Evolutionary conservation across 2,329 filamentous ascomycete genomes (phyloP).

Genomic region (Botrytis fragariae): DNA sequence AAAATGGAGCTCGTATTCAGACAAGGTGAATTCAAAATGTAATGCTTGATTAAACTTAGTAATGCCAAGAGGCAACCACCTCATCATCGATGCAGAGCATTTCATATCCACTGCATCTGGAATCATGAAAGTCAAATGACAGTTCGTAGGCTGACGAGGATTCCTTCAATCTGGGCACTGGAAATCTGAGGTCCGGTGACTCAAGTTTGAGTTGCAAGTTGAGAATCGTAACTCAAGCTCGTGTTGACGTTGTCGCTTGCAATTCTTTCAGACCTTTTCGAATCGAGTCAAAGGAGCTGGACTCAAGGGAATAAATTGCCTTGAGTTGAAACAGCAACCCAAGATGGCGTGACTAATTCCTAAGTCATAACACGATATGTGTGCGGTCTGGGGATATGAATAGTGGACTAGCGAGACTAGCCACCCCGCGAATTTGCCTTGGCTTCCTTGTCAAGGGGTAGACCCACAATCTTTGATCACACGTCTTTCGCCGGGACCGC

Average conservation of each 20-base stretch:
- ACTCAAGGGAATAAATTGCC: not conserved
- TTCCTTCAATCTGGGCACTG: not conserved
- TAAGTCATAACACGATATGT: not conserved
- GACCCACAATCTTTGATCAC: slow-evolving; percentile 2
- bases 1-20: not conserved
- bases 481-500: slow-evolving; percentile 3
- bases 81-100: no score
- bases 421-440: slow-evolving; percentile 1
- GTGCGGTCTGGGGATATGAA: not conserved
- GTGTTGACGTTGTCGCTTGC: not conserved
- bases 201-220: not conserved
- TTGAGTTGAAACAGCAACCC: not conserved
- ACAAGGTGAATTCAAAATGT: not conserved
- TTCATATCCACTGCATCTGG: not conserved
- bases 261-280: not conserved
- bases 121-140: not conserved
- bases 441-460: not conserved
- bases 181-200: not conserved
- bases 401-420: slow-evolving; percentile 6
- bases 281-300: not conserved
- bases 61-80: not conserved
- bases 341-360: not conserved
- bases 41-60: not conserved
- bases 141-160: not conserved
- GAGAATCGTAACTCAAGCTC: not conserved